A percentile compares a stretch with the other conserved stretches of the same genome.
Conservation (phyloP, 164 flowering plant genomes). For the Akebia trifoliata region DNA sequence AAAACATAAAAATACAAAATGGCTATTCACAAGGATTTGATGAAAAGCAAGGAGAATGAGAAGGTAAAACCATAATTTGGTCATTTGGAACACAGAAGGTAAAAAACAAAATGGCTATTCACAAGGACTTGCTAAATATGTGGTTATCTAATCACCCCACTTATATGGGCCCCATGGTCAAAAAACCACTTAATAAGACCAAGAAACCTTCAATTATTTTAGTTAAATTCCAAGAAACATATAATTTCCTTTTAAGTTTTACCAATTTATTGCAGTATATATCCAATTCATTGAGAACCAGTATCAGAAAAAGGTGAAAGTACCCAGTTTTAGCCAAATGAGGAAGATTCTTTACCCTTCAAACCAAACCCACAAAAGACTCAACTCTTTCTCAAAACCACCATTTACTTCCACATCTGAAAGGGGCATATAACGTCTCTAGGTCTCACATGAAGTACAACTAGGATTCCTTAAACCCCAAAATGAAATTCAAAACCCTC, state of each 20-base stretch:
- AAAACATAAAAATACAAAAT: not conserved
- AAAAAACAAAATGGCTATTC: no score
- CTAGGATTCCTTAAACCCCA: conserved; percentile 8
- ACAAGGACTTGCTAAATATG: not conserved
- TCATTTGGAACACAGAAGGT: not conserved
- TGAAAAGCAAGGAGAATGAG: not conserved
- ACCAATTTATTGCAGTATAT: conserved; percentile 1
- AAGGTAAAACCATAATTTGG: conserved; percentile 11
- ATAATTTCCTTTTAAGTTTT: not conserved
- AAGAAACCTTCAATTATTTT: no score
- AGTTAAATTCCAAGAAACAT: not conserved
- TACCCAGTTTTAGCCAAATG: conserved; percentile 20
- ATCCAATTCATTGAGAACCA: not conserved
- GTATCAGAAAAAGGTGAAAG: conserved; percentile 16
- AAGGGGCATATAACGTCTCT: conserved; percentile 21
- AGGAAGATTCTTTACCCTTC: conserved; percentile 28
- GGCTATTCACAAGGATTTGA: not conserved
- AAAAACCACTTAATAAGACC: no score
- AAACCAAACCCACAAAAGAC: conserved; percentile 27
- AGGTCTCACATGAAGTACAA: conserved; percentile 41
- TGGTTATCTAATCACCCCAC: not conserved
- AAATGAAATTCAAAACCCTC: not conserved
- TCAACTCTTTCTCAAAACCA: conserved; percentile 16
- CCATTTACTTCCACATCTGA: conserved; percentile 33
- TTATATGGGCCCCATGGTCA: conserved; percentile 1